A percentile compares a stretch with the other conserved stretches of the same genome.
Conservation (phyloP, 768 basidiomycete species). For the Hericium erinaceus region DNA sequence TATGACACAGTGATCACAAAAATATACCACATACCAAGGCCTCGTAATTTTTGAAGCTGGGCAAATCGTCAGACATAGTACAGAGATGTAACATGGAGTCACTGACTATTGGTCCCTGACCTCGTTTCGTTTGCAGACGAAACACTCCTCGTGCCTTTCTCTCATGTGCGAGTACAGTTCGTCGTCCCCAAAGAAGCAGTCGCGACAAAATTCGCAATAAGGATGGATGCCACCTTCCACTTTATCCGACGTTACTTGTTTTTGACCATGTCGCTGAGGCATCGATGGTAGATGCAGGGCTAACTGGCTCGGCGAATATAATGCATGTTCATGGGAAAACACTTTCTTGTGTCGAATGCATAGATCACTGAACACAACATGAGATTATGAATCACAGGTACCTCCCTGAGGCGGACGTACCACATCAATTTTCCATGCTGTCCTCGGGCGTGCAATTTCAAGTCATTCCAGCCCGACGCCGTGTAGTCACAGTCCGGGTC, state of each 20-base stretch:
- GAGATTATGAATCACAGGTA: neutral
- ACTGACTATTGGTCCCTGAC: slow-evolving; percentile 81
- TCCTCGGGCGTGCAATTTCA: slow-evolving; percentile 76
- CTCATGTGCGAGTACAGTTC: slow-evolving; percentile 93
- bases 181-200: slow-evolving; percentile 89
- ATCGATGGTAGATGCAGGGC: slow-evolving; percentile 72
- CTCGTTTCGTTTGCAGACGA: slow-evolving; percentile 81
- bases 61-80: neutral
- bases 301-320: slow-evolving; percentile 63
- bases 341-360: slow-evolving; percentile 89
- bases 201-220: slow-evolving; percentile 81
- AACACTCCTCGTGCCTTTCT: slow-evolving; percentile 92
- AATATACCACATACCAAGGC: slow-evolving; percentile 40
- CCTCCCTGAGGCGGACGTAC: slow-evolving; percentile 32
- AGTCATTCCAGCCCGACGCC: slow-evolving; percentile 81
- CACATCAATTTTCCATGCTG: slow-evolving; percentile 75
- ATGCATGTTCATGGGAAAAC: slow-evolving; percentile 87
- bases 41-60: slow-evolving; percentile 74
- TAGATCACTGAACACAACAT: slow-evolving; percentile 47
- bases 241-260: slow-evolving; percentile 37
- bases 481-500: slow-evolving; percentile 75
- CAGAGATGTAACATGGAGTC: neutral
- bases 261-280: slow-evolving; percentile 28
- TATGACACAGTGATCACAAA: neutral
- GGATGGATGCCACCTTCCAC: slow-evolving; percentile 71